Conservation (phyloP, 805 yeast species). For the Novakomyces olei region DNA sequence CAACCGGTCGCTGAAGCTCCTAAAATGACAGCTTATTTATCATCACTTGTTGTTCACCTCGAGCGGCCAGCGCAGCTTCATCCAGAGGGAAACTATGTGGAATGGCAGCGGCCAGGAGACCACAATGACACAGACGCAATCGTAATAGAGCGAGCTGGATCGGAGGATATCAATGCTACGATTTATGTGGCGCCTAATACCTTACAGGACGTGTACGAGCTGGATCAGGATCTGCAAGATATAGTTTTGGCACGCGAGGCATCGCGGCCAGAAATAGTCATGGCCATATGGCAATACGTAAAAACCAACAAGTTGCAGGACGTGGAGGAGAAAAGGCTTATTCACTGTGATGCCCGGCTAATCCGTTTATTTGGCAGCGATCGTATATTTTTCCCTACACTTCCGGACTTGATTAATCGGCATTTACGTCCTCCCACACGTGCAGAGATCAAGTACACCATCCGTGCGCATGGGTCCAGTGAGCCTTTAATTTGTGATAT, state of each 20-base stretch:
- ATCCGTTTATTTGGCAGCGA: conserved; percentile 27
- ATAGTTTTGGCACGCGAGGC: conserved; percentile 58
- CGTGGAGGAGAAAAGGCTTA: conserved; percentile 30
- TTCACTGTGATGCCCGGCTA: conserved; percentile 29
- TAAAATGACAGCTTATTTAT: conserved; percentile 60
- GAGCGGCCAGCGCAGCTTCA: conserved; percentile 14
- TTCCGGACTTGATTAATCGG: conserved; percentile 45
- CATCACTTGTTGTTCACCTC: conserved; percentile 68
- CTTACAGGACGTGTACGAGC: conserved; percentile 40
- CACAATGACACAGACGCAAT: conserved; percentile 39
- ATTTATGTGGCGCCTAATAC: conserved; percentile 68
- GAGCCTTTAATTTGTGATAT: too few species aligned
- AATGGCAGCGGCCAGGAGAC: conserved; percentile 54
- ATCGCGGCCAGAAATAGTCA: conserved; percentile 69
- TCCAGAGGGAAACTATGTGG: conserved; percentile 32
- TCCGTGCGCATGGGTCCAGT: too few species aligned
- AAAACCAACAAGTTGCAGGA: conserved; percentile 44
- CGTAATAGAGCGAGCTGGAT: conserved; percentile 65
- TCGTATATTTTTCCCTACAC: conserved; percentile 41
- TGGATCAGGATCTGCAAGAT: conserved; percentile 43
- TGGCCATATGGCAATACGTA: conserved; percentile 54
- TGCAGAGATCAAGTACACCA: too few species aligned
- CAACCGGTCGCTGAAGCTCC: too few species aligned
- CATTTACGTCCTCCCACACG: too few species aligned
- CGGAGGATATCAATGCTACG: conserved; percentile 37